These are phyloP conservation scores for Aspergillus affinis DNA, from an alignment of 495 filamentous ascomycete species.

Conservation along the genomic window DNA sequence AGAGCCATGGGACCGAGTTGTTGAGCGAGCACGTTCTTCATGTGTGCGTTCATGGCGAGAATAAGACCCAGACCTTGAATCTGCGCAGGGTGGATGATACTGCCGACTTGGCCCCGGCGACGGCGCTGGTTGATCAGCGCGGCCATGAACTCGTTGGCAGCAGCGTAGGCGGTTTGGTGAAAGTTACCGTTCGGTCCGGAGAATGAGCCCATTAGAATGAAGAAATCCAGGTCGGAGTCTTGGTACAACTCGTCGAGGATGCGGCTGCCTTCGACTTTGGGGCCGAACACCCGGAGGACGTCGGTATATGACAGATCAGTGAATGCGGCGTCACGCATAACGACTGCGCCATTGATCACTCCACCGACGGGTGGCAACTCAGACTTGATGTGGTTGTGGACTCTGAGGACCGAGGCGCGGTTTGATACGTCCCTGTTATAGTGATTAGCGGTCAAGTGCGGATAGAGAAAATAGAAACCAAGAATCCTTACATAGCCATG, in stretches of 20 bases:
- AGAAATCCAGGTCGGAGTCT: slow-evolving; percentile 34
- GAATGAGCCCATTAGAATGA: slow-evolving; percentile 34
- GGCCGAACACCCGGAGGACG: neutral
- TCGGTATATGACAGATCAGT: neutral
- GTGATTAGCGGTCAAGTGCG: neutral
- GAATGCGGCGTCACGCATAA: slow-evolving; percentile 6
- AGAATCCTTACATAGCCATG: neutral
- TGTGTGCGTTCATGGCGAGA: neutral
- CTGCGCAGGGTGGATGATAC: slow-evolving; percentile 18
- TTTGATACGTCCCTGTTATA: neutral
- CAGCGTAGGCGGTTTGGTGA: slow-evolving; percentile 51
- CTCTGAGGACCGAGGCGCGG: neutral
- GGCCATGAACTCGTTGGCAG: slow-evolving; percentile 53
- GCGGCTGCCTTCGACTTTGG: slow-evolving; percentile 18
- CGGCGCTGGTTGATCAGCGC: slow-evolving; percentile 31
- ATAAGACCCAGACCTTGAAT: slow-evolving; percentile 51
- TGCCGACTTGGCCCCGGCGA: slow-evolving; percentile 27
- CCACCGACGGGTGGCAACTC: slow-evolving; percentile 10
- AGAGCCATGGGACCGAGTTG: neutral
- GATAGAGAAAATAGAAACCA: too few species aligned
- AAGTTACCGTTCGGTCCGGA: slow-evolving; percentile 21
- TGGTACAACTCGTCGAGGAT: slow-evolving; percentile 33
- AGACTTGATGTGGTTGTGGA: neutral
- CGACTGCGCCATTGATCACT: slow-evolving; percentile 12
- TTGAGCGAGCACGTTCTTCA: neutral